These are phyloP conservation scores for Diplocarpon rosae DNA, from an alignment of 2,329 filamentous ascomycete genomes.

Conservation along the genomic window DNA sequence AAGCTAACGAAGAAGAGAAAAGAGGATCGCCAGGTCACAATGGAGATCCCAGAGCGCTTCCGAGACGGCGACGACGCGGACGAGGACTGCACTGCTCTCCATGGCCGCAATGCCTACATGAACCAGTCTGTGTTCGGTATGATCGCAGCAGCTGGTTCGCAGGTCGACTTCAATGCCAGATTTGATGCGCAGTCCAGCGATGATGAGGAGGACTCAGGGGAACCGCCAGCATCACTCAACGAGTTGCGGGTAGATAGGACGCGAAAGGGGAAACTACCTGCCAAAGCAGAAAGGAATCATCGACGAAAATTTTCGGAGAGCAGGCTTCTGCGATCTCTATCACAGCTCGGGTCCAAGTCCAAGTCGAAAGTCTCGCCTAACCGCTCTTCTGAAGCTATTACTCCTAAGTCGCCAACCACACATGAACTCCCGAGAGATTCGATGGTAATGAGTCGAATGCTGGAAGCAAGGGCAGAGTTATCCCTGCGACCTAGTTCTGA, in stretches of 20 bases:
- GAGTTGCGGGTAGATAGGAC: constrained; percentile 18
- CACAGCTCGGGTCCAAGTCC: constrained; percentile 35
- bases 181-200: constrained; percentile 75
- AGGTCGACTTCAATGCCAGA: constrained; percentile 68
- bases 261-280: constrained; percentile 27
- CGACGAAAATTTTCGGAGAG: constrained; percentile 52
- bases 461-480: constrained; percentile 59
- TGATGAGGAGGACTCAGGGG: constrained; percentile 35
- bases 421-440: constrained; percentile 39
- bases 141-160: constrained; percentile 78
- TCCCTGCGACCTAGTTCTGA: constrained; percentile 47
- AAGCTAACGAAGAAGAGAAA: constrained; percentile 33
- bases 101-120: constrained; percentile 43
- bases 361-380: constrained; percentile 29
- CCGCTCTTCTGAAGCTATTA: constrained; percentile 26
- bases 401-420: constrained; percentile 24
- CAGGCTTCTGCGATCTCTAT: constrained; percentile 54
- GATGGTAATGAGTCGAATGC: constrained; percentile 67
- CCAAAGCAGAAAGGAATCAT: constrained; percentile 35
- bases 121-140: constrained; percentile 92
- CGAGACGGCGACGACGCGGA: constrained; percentile 47
- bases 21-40: constrained; percentile 32
- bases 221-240: constrained; percentile 13
- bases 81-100: constrained; percentile 48
- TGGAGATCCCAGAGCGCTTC: constrained; percentile 46